phyloP scores from a whole-genome alignment of 768 basidiomycete species.

The Trametes coccinea region DNA sequence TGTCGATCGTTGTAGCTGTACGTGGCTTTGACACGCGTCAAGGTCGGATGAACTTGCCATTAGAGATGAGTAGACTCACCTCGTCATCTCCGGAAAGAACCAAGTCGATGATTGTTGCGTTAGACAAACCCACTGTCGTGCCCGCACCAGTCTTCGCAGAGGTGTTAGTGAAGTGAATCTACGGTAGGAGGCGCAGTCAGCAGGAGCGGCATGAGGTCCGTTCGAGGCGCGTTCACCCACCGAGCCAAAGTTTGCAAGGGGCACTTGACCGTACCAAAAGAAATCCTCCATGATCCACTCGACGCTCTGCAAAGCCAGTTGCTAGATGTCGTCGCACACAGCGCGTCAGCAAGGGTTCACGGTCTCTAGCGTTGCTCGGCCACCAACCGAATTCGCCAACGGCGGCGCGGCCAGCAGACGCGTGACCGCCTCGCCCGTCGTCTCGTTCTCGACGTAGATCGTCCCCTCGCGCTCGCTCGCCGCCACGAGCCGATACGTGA shows the following conservation, averaged over 20 bases:
- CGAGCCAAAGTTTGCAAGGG: background rate
- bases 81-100: slow-evolving; percentile 15
- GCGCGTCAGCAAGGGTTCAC: too few species aligned
- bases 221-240: background rate
- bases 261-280: too few species aligned
- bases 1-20: background rate
- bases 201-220: too few species aligned
- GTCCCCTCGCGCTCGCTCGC: slow-evolving; percentile 23
- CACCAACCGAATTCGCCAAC: slow-evolving; percentile 14
- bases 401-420: slow-evolving; percentile 22
- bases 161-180: slow-evolving; percentile 29
- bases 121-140: slow-evolving; percentile 24
- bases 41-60: background rate
- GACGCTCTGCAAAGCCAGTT: slow-evolving; percentile 31
- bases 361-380: too few species aligned
- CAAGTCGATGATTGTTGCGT: slow-evolving; percentile 32
- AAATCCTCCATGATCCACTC: slow-evolving; percentile 33
- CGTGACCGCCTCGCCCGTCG: slow-evolving; percentile 21
- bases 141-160: slow-evolving; percentile 29
- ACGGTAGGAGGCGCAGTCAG: too few species aligned
- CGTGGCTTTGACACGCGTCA: background rate
- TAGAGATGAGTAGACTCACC: background rate
- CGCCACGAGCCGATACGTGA: slow-evolving; percentile 19
- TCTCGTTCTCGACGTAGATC: slow-evolving; percentile 22
- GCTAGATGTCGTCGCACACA: too few species aligned